Evolutionary conservation across 2,329 filamentous ascomycete species (phyloP), one percentile per base, ranked within the genome.

Genomic region (Emmonsia crescens): DNA sequence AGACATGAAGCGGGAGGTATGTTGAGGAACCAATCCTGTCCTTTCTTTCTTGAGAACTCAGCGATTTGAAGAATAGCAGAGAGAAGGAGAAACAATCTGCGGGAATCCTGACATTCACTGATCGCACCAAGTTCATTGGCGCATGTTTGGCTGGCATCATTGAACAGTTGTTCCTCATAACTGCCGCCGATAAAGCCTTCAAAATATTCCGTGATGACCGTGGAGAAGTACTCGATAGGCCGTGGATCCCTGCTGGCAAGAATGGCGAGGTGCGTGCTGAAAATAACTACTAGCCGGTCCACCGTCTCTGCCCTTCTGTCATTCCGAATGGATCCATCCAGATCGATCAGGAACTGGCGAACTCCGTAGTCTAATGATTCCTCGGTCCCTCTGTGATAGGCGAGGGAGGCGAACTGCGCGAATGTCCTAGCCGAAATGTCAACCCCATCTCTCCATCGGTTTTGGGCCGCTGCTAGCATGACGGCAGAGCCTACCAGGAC

Each of bases 1-100:
- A 68, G 61, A 61, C 67, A 68, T 62, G 67, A 10, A 56, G 66
- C 67, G 0, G 66, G 60, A 46, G 61, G 60, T 36, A 67, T 57
- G 48, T 65, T 65, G 46, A 67, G 63, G 60, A 66, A 65, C 24
- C 62, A 59, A 56, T 65, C 60, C 58, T 62, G 64, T 64, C 65
- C 65, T 54, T 65, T 52, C 56, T 64, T 62, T 8, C 61, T 19
- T 6, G 62, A 56, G 63, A 64, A 44, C 67, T 69, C 51, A 63
- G 66, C 59, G 65, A 72, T 61, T 62, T 71, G 60, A 65, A 72
- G 62, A 65, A 72, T 40, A 65, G 64, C 60, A 64, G 69, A 57
- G 61, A 66, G 62, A 40, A 66, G 58, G 54, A 66, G 61, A 62
- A 36, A 58, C 64, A 66, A 62, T 62, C 61, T 63, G 60, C 54